These are phyloP conservation scores for Gossypium raimondii DNA, from an alignment of 345 rosid species.

Conservation along the genomic window DNA sequence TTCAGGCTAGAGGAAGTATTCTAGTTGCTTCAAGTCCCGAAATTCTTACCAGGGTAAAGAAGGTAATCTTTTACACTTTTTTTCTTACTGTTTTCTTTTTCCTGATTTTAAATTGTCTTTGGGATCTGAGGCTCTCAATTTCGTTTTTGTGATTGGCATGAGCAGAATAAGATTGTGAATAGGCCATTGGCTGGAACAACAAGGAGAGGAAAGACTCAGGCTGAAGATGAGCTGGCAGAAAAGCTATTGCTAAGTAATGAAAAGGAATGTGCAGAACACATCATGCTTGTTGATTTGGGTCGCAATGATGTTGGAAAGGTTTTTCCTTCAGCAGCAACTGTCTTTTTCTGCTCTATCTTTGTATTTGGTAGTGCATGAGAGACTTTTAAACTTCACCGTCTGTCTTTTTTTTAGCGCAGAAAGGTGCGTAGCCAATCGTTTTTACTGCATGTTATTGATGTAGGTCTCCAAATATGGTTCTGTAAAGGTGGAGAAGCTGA, in stretches of 20 bases:
- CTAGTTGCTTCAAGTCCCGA: constrained; percentile 95
- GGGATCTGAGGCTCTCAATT: neutral
- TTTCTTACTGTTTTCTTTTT: neutral
- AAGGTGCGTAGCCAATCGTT: neutral
- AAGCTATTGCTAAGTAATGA: constrained; percentile 50
- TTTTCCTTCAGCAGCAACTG: neutral
- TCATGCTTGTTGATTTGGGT: constrained; percentile 87
- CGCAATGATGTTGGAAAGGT: constrained; percentile 92
- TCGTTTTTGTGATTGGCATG: constrained; percentile 1
- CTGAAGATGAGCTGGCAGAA: constrained; percentile 58
- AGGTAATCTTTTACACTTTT: constrained; percentile 36
- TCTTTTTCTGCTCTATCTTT: neutral
- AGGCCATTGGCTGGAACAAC: constrained; percentile 86
- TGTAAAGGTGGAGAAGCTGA: constrained; percentile 81
- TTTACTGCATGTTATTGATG: constrained; percentile 10
- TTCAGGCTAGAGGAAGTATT: constrained; percentile 81
- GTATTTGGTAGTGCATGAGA: neutral
- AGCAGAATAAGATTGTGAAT: constrained; percentile 73
- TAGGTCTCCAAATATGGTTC: constrained; percentile 78
- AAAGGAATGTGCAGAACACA: constrained; percentile 90
- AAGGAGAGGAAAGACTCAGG: constrained; percentile 63
- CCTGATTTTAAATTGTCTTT: neutral
- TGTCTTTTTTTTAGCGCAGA: neutral
- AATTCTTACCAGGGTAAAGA: constrained; percentile 77
- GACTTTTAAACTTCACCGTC: neutral